Conservation (phyloP, 2,329 filamentous ascomycete species). For the Celoporthe dispersa region DNA sequence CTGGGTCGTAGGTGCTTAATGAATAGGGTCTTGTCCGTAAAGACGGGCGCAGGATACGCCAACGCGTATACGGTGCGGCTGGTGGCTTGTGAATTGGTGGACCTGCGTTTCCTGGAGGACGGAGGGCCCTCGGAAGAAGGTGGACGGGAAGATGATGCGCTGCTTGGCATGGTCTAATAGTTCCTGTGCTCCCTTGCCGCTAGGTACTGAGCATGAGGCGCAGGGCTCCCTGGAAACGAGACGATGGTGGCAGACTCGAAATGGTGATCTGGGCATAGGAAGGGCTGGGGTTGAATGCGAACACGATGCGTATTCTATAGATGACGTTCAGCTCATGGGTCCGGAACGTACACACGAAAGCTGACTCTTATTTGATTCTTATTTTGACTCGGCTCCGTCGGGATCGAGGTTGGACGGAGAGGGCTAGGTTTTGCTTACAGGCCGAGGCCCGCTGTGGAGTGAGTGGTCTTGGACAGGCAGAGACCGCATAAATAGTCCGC, state of each 20-base stretch:
- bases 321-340: background rate
- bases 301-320: background rate
- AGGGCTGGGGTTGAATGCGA: background rate
- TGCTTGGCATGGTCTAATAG: background rate
- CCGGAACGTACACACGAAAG: background rate
- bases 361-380: background rate
- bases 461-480: background rate
- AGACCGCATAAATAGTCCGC: background rate
- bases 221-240: background rate
- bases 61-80: conserved; percentile 12
- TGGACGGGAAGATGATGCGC: background rate
- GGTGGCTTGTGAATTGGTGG: background rate
- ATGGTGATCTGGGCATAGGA: background rate
- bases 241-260: background rate
- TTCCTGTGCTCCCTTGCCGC: background rate
- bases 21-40: conserved; percentile 15
- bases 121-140: background rate
- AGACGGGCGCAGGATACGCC: conserved; percentile 22
- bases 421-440: background rate
- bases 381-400: background rate
- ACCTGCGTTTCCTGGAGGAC: conserved; percentile 3
- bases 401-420: background rate
- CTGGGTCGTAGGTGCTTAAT: conserved; percentile 23
- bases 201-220: background rate
- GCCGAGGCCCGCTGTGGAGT: background rate